Evolutionary conservation across 495 filamentous ascomycete genomes (phyloP), one percentile per base, ranked within the genome.

Genomic region (Hyaloscypha variabilis): DNA sequence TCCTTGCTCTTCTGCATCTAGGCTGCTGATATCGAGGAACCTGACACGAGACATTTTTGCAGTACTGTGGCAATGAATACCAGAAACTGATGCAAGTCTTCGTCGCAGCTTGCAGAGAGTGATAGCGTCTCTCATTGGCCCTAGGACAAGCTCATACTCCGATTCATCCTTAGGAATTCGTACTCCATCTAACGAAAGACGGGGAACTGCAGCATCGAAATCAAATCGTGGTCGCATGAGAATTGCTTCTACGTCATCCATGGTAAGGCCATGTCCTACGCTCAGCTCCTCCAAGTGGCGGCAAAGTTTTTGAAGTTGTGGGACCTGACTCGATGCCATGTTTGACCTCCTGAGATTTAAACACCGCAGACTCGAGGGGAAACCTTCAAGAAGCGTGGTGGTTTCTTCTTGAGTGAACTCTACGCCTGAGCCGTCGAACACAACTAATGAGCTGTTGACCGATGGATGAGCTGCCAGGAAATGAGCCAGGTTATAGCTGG

Each of bases 21-120:
- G 10, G 21, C 28, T 65, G 42, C 63, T 36, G 19, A 65, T 23
- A 34, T 60, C 29, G 6, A 65, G 24, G 39, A 52, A 39, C 28
- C 30, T 30, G 11, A 65, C 2, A 6, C 54, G 6, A 17, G 63
- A 65, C 26, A 5, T 62, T 30, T 62, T 29, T 30, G 23, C 11
- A 34, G 55, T 23, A 25, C 6, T 5, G 25, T 3, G 1, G 30
- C 25, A 8, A 17, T 30, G 5, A 1, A 29, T 59, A 10, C 19
- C 14, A 5, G 19, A 21, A 8, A 58, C 54, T 25, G 63, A 59
- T 8, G 30, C 28, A 2, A 55, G 23, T 39, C 63, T 24, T 39
- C 14, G n/a, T 17, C 46, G 56, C 11, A 65, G 56, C n/a, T 64
- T 64, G 36, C 62, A 64, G 8, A 46, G n/a, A 11, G 62, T 53